These are phyloP conservation scores for Cytospora piceae DNA, from an alignment of 2,329 filamentous ascomycete genomes.

Conservation along the genomic window DNA sequence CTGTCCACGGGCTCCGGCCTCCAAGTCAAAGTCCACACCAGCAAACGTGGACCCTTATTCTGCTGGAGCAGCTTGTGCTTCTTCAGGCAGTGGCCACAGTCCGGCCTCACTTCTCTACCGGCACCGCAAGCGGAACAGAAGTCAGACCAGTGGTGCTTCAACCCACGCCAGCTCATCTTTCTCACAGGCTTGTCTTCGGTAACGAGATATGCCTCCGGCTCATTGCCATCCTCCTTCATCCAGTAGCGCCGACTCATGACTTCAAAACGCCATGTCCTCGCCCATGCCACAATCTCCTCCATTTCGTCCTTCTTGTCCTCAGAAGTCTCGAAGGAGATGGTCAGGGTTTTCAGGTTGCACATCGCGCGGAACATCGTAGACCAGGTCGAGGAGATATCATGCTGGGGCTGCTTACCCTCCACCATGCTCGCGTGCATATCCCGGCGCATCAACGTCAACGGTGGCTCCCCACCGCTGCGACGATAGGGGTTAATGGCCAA, in stretches of 20 bases:
- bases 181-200: not conserved
- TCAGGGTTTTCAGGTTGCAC: constrained; percentile 21
- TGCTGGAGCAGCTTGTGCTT: not conserved
- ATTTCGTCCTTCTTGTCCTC: constrained; percentile 18
- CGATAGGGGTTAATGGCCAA: constrained; percentile 11
- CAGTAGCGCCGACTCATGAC: constrained; percentile 20
- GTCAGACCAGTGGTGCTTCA: constrained; percentile 9
- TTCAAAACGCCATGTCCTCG: constrained; percentile 20
- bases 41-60: constrained; percentile 8
- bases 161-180: constrained; percentile 23
- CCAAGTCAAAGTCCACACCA: constrained; percentile 21
- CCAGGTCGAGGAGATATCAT: not conserved
- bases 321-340: constrained; percentile 24
- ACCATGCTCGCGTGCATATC: not conserved
- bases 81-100: not conserved
- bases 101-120: not conserved
- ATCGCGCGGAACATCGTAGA: constrained; percentile 13
- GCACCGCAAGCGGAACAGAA: constrained; percentile 1
- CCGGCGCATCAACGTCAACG: not conserved
- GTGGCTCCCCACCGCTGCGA: not conserved
- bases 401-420: not conserved
- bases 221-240: not conserved
- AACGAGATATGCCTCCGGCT: constrained; percentile 2
- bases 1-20: not conserved
- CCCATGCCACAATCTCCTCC: constrained; percentile 20